Base-by-base conservation (phyloP, 1,284 basidiomycete species). In the Inonotus obliquus region DNA sequence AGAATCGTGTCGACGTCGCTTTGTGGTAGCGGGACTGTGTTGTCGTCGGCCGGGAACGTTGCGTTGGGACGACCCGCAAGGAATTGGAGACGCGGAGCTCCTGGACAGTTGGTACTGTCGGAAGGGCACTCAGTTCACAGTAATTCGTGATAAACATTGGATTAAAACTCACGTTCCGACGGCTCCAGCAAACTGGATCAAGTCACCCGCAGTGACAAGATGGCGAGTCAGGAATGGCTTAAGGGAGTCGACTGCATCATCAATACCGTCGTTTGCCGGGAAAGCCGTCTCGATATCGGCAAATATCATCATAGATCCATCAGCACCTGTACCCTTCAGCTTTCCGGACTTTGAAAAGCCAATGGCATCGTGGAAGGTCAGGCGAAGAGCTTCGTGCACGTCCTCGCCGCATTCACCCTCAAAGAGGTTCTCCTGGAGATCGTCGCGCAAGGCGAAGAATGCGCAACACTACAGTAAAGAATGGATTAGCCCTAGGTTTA, bases 151-250 rank as follows among this genome's bases (percentile, higher is more conserved):
- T 5, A 21, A 11, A 17, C 19, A 21, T 14, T 7, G 7, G 7
- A 44, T 17, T 44, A 14, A n/a, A n/a, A n/a, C 41, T 44, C n/a
- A 44, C 41, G 41, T 44, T 21, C 65, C 70, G 53, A 72, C 67
- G n/a, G 70, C 70, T 39, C 68, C 70, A 13, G 70, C 71, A 56
- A 72, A 70, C 41, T 71, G 70, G 58, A 73, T 69, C 63, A 71
- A 68, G 63, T 72, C 71, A 37, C 65, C 71, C 44, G 64, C 63
- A 44, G 64, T 63, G 66, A 72, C 67, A 59, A 67, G 65, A 62
- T 67, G 66, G 25, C 59, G 64, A 32, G 60, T 57, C 41, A 71
- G 52, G 66, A 71, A 69, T 4, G 69, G 71, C 52, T 49, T 55
- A 51, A 71, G 65, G 35, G 62, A 60, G 56, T 66, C 63, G 57